These are phyloP conservation scores for Candida sp. DNA, from an alignment of 1,139 yeast species.

Conservation along the genomic window DNA sequence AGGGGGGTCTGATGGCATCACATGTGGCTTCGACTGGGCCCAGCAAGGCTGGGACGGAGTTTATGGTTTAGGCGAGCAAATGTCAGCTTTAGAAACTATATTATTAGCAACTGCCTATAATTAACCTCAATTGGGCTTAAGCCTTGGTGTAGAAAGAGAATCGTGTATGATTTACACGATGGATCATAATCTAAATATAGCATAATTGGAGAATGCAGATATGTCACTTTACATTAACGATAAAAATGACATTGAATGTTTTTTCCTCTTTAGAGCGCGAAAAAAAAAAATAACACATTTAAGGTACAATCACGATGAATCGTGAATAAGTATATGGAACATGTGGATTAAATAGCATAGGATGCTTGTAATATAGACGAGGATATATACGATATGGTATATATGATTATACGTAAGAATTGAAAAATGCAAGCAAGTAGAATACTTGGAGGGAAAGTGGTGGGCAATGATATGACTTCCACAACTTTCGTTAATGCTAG, in stretches of 20 bases:
- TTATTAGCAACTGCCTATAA: conserved; percentile 9
- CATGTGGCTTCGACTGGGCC: conserved; percentile 73
- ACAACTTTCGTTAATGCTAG: background rate
- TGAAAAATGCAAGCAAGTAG: background rate
- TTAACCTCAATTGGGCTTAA: no score
- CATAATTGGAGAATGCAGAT: background rate
- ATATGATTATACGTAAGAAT: background rate
- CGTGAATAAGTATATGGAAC: background rate
- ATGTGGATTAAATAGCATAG: background rate
- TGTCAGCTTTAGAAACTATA: conserved; percentile 71
- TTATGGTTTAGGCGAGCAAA: conserved; percentile 79
- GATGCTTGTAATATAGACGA: background rate
- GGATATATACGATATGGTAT: no score
- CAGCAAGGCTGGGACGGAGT: conserved; percentile 55
- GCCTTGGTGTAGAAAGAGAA: no score
- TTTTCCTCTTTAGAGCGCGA: no score
- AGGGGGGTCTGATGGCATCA: conserved; percentile 74
- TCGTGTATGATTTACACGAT: background rate
- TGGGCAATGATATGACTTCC: background rate
- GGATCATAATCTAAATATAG: background rate
- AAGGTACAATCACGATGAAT: background rate
- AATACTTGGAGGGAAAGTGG: background rate
- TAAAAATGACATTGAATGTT: no score
- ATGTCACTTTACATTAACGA: background rate
- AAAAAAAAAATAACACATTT: no score